These are phyloP conservation scores for Balansia obtecta DNA, from an alignment of 2,329 filamentous ascomycete genomes.

Conservation along the genomic window DNA sequence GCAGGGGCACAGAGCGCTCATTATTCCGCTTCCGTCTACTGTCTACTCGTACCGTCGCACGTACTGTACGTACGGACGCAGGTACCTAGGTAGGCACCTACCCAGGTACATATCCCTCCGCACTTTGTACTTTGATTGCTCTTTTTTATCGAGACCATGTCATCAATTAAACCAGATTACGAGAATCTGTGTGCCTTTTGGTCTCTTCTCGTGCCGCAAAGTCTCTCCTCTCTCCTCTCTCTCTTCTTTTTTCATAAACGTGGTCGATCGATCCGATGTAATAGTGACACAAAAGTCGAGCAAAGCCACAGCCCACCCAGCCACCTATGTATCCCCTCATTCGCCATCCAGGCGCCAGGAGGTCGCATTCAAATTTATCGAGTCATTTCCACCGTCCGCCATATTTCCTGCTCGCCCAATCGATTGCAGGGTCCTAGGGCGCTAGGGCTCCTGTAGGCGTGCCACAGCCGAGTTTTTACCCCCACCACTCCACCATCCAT, in stretches of 20 bases:
- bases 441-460: neutral
- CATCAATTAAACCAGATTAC: neutral
- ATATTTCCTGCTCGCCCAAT: neutral
- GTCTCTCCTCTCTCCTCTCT: too few species aligned
- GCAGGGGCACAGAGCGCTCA: neutral
- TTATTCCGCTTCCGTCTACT: neutral
- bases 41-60: neutral
- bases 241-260: neutral
- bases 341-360: neutral
- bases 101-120: too few species aligned
- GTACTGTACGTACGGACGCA: neutral
- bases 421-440: neutral
- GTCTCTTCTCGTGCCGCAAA: neutral
- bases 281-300: too few species aligned
- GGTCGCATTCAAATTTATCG: neutral
- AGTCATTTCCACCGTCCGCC: slow-evolving; percentile 1
- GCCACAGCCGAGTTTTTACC: neutral
- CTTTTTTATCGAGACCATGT: neutral
- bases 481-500: neutral
- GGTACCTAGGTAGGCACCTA: too few species aligned
- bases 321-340: neutral
- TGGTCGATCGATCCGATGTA: neutral
- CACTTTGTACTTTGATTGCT: neutral
- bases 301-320: too few species aligned
- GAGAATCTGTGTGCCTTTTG: too few species aligned